Evolutionary conservation across 345 rosid genomes (phyloP).

Genomic region (Eucalyptus guilfoylei): DNA sequence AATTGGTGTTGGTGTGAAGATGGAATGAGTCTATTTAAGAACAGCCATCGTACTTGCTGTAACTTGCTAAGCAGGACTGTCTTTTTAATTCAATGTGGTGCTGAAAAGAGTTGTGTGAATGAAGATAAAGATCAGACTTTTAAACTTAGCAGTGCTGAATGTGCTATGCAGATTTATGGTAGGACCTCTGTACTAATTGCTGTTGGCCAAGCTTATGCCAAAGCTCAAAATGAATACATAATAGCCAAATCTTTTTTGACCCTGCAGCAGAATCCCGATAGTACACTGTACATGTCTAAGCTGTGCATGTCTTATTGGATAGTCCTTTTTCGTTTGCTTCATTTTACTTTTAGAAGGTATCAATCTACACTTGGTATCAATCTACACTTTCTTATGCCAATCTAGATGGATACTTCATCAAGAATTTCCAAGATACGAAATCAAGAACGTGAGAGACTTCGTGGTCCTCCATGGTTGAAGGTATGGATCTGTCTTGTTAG

Average conservation of each 20-base stretch:
- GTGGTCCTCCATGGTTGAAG: conserved; percentile 96
- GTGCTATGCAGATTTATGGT: neutral
- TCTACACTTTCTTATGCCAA: conserved; percentile 28
- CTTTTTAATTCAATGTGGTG: neutral
- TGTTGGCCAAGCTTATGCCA: neutral
- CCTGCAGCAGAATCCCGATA: neutral
- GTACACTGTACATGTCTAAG: neutral
- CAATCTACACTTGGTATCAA: neutral
- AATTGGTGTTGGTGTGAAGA: neutral
- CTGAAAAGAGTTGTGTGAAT: neutral
- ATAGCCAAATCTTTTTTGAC: neutral
- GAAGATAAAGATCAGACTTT: neutral
- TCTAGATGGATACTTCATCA: conserved; percentile 94
- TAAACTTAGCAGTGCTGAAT: neutral
- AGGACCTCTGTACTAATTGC: neutral
- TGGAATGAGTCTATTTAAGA: neutral
- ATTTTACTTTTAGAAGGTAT: neutral
- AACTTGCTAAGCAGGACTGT: neutral
- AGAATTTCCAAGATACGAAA: conserved; percentile 91
- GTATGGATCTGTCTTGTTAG: conserved; percentile 16
- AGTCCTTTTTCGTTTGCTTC: neutral
- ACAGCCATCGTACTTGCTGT: neutral
- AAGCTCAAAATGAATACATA: neutral
- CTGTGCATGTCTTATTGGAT: neutral
- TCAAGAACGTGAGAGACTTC: conserved; percentile 87